Conservation (phyloP, 2,329 filamentous ascomycete genomes). For the Ophiostoma sp. region DNA sequence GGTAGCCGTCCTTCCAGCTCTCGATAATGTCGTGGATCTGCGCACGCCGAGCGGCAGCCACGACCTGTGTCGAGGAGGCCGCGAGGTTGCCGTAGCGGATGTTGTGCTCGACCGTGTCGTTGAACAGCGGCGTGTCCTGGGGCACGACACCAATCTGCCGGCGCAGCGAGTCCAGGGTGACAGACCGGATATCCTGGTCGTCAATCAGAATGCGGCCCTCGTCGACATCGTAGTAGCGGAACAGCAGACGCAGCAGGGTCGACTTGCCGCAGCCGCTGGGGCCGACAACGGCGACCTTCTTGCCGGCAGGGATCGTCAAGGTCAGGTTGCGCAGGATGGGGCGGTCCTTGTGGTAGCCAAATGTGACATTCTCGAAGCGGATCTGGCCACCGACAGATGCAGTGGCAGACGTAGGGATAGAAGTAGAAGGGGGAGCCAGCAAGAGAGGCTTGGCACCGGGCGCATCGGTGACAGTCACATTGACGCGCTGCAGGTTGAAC, state of each 20-base stretch:
- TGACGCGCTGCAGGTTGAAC: slow-evolving; percentile 95
- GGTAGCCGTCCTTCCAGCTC: slow-evolving; percentile 78
- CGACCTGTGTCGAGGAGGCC: slow-evolving; percentile 66
- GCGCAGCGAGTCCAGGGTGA: slow-evolving; percentile 76
- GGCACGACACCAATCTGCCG: slow-evolving; percentile 89
- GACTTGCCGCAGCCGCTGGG: slow-evolving; percentile 96
- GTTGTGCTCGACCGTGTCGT: slow-evolving; percentile 92
- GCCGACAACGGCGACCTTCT: slow-evolving; percentile 93
- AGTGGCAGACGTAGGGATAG: background rate
- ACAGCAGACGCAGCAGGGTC: slow-evolving; percentile 82
- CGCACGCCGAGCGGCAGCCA: slow-evolving; percentile 73
- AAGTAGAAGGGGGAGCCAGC: slow-evolving; percentile 42
- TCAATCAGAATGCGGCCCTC: slow-evolving; percentile 82
- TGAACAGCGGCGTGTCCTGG: slow-evolving; percentile 95
- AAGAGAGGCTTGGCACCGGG: slow-evolving; percentile 67
- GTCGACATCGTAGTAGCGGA: slow-evolving; percentile 90
- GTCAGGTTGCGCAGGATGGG: slow-evolving; percentile 80
- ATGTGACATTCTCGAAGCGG: slow-evolving; percentile 88
- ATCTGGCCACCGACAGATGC: slow-evolving; percentile 69
- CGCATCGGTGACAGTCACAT: slow-evolving; percentile 75
- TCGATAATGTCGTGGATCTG: slow-evolving; percentile 78
- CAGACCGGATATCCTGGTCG: slow-evolving; percentile 81
- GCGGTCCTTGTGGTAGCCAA: slow-evolving; percentile 82
- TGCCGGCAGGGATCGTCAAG: slow-evolving; percentile 87
- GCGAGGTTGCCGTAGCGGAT: slow-evolving; percentile 80